These are phyloP conservation scores for Pyrrhoderma lamaoense DNA, from an alignment of 1,284 basidiomycete species.

Conservation along the genomic window DNA sequence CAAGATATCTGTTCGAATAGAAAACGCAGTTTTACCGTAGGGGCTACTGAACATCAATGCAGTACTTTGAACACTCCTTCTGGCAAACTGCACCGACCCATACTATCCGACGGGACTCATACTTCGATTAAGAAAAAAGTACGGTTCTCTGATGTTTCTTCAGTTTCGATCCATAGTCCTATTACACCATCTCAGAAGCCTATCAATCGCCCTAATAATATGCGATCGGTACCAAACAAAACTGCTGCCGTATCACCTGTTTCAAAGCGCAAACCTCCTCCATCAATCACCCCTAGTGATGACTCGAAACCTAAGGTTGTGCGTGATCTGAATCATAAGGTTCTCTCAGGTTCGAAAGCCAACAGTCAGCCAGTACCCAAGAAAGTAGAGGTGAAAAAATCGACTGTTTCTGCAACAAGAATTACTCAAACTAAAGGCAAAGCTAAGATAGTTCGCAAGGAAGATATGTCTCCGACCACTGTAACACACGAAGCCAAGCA, in stretches of 20 bases:
- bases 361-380: too few relatives aligned
- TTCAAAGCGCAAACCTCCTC: conserved; percentile 9
- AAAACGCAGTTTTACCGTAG: conserved; percentile 5
- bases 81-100: conserved; percentile 5
- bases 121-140: conserved; percentile 12
- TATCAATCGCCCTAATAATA: too few relatives aligned
- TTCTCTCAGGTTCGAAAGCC: too few relatives aligned
- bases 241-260: background rate
- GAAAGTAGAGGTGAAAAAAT: too few relatives aligned
- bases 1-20: background rate
- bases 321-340: too few relatives aligned
- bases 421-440: too few relatives aligned
- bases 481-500: too few relatives aligned
- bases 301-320: background rate
- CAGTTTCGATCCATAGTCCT: conserved; percentile 1
- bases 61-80: background rate
- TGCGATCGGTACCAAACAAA: background rate
- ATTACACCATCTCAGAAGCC: background rate
- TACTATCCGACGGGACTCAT: conserved; percentile 5
- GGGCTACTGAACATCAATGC: background rate
- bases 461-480: too few relatives aligned
- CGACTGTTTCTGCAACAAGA: too few relatives aligned
- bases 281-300: background rate
- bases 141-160: conserved; percentile 10
- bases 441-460: too few relatives aligned